Base-by-base conservation (phyloP, 2,329 filamentous ascomycete genomes). In the Cyclaneusma minus region DNA sequence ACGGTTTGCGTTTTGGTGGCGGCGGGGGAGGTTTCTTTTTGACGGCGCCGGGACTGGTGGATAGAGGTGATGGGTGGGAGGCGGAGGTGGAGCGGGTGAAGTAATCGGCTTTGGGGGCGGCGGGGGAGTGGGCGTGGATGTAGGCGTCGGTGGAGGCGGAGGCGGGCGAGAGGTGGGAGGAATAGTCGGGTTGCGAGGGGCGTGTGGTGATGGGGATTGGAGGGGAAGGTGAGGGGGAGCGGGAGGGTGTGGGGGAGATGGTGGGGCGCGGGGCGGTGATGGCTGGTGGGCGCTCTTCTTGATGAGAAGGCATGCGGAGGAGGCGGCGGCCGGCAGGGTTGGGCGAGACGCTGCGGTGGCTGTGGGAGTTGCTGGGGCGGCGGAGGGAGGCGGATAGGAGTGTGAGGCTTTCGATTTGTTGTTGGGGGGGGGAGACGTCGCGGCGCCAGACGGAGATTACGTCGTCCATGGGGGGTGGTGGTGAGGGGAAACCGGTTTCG, bases 1-100 rank as follows among this genome's bases (percentile, higher is more conserved):
- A 36, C 60, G 57, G 30, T 56, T 54, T 18, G 29, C 66, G 61
- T 50, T 78, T 76, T 3, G 66, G 60, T 11, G 78, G 76, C 0
- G 81, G 80, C 1, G 79, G 79, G 0, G 79, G 77, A 1, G 72
- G 73, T 50, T 78, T 79, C 56, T 87, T 87, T 54, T 78, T 80
- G 4, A 50, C 55, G 5, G 54, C 52, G 2, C 51, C 54, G 1
- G 50, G 43, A 24, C n/a, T n/a, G n/a, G n/a, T n/a, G n/a, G n/a
- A 30, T 30, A 17, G 24, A 13, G 12, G 13, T 7, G 14, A 12
- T 24, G 0, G 37, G 35, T 29, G 43, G 43, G 4, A 22, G 26
- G 14, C 25, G 25, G 3, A 13, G n/a, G n/a, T n/a, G n/a, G n/a
- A 13, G 47, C 43, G 23, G 45, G 31, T 5, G 43, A 54, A 25